Evolutionary conservation across 75 land plant genomes (phyloP), one percentile per base, ranked within the genome.

Genomic region (Cunninghamia lanceolata): DNA sequence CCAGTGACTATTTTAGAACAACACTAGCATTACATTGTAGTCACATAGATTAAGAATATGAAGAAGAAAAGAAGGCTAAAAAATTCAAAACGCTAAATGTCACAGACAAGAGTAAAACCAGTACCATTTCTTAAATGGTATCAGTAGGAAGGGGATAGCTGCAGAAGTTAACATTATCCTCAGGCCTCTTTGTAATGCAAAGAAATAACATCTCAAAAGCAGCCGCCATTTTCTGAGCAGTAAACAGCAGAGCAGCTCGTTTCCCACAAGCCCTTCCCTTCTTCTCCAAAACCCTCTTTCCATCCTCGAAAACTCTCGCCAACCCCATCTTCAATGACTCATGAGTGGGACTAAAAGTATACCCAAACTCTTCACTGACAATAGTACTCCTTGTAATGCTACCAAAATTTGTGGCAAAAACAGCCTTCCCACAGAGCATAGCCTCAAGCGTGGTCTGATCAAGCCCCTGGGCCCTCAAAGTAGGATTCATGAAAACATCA

Each of bases 401-500:
- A 45, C 94, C 88, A 79, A 95, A 91, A 52, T 90, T 87, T 21
- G 99, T 94, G 9, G 94, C 98, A 89, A 94, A 88, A 25, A 96
- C 59, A 9, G 99, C 90, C 80, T 90, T 93, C 28, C 97, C 95
- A 36, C 91, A 91, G 15, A 93, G 89, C 97, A 97, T 97, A 21
- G 99, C 97, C 83, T 97, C 99, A 38, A 96, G 99, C 95, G 59
- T 89, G 94, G 79, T 96, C 97, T 76, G 95, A 85, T 1, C 99
- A n/a, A n/a, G n/a, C n/a, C n/a, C 97, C 50, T 97, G 97, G 17
- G 99, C 88, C 82, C 97, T 87, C 81, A 97, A 88, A 25, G 99
- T 97, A 11, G 99, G 99, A 78, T 97, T 96, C 47, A 95, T 87
- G 84, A 93, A 95, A 17, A 95, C 89, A 85, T 97, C 99, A 8